Percentiles rank a stretch among this genome's conserved stretches.
These are phyloP conservation scores for Acrasis kona DNA, from an alignment of 78 protist species.

Conservation along the genomic window DNA sequence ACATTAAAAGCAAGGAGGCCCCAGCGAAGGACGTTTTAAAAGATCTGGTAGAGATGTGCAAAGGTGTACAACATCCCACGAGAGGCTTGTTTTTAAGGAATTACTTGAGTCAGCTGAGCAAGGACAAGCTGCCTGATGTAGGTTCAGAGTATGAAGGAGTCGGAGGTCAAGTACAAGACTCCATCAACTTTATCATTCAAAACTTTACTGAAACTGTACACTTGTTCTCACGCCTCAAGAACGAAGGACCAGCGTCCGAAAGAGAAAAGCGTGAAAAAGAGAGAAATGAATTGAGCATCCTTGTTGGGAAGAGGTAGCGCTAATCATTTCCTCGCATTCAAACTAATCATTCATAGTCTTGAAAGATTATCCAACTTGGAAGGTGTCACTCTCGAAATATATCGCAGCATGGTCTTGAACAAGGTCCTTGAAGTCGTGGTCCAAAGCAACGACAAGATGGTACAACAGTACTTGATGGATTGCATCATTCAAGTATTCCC, in stretches of 20 bases:
- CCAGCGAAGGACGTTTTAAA: slow-evolving; percentile 75
- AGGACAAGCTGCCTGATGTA: slow-evolving; percentile 80
- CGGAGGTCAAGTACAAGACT: slow-evolving; percentile 53
- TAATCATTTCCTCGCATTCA: too few species aligned
- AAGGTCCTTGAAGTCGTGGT: slow-evolving; percentile 63
- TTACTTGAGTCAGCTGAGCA: slow-evolving; percentile 68
- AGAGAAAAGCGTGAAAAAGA: slow-evolving; percentile 75
- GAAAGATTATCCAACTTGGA: slow-evolving; percentile 76
- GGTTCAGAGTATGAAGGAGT: slow-evolving; percentile 23
- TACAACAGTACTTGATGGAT: slow-evolving; percentile 96
- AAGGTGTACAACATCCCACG: slow-evolving; percentile 98
- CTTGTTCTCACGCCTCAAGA: slow-evolving; percentile 97
- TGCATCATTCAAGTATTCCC: slow-evolving; percentile 90
- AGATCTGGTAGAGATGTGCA: slow-evolving; percentile 95
- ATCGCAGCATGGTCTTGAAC: slow-evolving; percentile 55
- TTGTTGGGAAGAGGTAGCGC: too few species aligned
- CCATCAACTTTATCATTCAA: slow-evolving; percentile 73
- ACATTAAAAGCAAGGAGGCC: slow-evolving; percentile 71
- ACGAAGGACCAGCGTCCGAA: slow-evolving; percentile 63
- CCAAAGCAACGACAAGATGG: slow-evolving; percentile 81
- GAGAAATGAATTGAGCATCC: slow-evolving; percentile 71
- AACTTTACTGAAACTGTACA: slow-evolving; percentile 95
- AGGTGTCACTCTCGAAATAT: slow-evolving; percentile 49
- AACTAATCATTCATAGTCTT: slow-evolving; percentile 76
- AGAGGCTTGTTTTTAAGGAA: slow-evolving; percentile 93